phyloP scores from a whole-genome alignment of 306 rosid species.

The Inga oerstediana region DNA sequence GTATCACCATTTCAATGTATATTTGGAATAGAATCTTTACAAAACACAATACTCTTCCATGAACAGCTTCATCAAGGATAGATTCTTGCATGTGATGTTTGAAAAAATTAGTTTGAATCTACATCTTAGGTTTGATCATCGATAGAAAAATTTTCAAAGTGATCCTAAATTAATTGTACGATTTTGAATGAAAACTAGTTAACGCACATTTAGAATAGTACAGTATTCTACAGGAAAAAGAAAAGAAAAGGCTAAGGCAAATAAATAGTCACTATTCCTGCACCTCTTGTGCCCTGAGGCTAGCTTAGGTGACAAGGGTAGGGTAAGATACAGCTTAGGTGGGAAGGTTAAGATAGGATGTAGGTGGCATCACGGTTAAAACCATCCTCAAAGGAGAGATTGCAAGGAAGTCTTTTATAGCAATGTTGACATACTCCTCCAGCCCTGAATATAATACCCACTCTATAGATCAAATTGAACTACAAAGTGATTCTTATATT shows the following conservation, averaged over 20 bases:
- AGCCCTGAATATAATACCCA: no score
- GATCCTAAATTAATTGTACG: slow-evolving; percentile 3
- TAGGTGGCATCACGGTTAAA: background rate
- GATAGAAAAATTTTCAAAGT: slow-evolving; percentile 16
- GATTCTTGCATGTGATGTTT: background rate
- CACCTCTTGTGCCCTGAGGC: background rate
- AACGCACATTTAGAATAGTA: background rate
- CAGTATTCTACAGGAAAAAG: background rate
- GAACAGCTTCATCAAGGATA: slow-evolving; percentile 2
- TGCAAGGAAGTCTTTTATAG: background rate
- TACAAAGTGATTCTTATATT: no score
- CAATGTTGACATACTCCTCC: background rate
- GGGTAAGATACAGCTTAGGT: background rate
- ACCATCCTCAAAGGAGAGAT: background rate
- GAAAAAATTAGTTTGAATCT: background rate
- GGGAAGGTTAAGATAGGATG: background rate
- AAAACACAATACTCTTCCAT: slow-evolving; percentile 14
- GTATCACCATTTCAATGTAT: slow-evolving; percentile 17
- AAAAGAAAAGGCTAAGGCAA: background rate
- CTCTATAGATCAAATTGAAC: no score
- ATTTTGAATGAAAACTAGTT: background rate
- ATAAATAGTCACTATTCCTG: background rate
- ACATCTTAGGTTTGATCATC: slow-evolving; percentile 8
- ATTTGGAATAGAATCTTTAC: background rate
- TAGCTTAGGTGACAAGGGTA: background rate